Evolutionary conservation across 108 stramenopile species (phyloP), one percentile per base, ranked within the genome.

Genomic region (Pseudonitzschia pungens): DNA sequence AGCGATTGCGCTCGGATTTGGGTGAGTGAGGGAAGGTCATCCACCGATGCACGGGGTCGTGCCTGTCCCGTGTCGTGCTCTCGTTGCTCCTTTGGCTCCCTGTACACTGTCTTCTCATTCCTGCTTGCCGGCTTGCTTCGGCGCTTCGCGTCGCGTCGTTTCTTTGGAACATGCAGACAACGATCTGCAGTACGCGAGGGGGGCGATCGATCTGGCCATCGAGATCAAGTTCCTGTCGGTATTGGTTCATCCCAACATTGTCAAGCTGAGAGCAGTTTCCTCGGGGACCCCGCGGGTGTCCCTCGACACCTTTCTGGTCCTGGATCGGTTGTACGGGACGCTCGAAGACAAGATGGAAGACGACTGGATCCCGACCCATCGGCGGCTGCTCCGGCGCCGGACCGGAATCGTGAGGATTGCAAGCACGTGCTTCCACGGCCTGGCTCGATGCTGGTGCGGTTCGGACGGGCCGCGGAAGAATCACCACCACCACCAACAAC

Each of bases 251-350:
- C 83, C 84, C 28, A 84, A 86, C 68, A 85, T 89, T 68, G 82
- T 81, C 44, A 81, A 81, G 69, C 72, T 81, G 72, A 59, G 80
- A 68, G 80, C 75, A 0, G 27, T 55, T 31, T 77, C 81, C 2
- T 2, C 36, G 4, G 57, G 69, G 27, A 72, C 71, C 0, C 55
- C 68, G 1, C 27, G 66, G 67, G 71, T 81, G 2, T 36, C 41
- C 45, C 43, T 32, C 20, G 70, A 80, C 32, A 86, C 71, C 33
- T 86, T 89, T 62, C 31, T 93, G 41, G 67, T 90, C 28, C 57
- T 63, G 26, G 92, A 93, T 81, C 68, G 91, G 54, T 76, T 93
- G 21, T 88, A 86, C 57, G 88, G 85, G 12, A 93, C 88, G 20
- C 60, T 93, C 58, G 67, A 89, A 52, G 74, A 84, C 41, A 83